A percentile compares a stretch with the other conserved stretches of the same genome.
These are phyloP conservation scores for Phalaenopsis aphrodite DNA, from an alignment of 106 monocot species.

Conservation along the genomic window DNA sequence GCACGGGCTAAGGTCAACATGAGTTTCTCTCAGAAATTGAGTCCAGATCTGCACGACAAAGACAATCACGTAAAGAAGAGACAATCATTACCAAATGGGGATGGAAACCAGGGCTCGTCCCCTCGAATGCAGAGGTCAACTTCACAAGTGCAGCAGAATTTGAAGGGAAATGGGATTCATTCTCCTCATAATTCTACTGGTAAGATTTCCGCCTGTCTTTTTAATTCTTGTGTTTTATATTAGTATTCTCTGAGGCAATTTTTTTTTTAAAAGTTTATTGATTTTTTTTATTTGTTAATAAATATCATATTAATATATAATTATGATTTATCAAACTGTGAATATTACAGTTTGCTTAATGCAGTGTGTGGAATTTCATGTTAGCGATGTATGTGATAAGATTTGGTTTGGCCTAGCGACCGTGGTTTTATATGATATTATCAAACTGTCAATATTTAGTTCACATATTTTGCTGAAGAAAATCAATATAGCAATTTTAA, in stretches of 20 bases:
- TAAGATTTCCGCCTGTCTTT: conserved; percentile 14
- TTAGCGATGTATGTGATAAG: not conserved
- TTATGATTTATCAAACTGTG: not conserved
- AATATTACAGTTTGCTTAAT: not conserved
- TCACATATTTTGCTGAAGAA: no score
- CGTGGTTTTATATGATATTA: no score
- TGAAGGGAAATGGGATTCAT: conserved; percentile 35
- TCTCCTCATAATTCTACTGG: conserved; percentile 66
- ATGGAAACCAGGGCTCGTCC: conserved; percentile 58
- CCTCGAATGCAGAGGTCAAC: conserved; percentile 80
- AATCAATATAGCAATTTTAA: no score
- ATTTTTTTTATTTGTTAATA: not conserved
- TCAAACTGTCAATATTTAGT: no score
- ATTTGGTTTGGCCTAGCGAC: not conserved
- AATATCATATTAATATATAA: not conserved
- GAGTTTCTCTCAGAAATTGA: conserved; percentile 60
- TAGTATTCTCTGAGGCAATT: not conserved
- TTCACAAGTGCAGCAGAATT: conserved; percentile 53
- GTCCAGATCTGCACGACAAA: conserved; percentile 60
- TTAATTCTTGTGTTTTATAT: not conserved
- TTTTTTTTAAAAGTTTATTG: not conserved
- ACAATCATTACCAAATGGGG: conserved; percentile 64
- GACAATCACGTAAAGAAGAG: conserved; percentile 61
- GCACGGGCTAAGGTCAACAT: conserved; percentile 68
- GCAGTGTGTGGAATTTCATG: not conserved